A percentile compares a stretch with the other conserved stretches of the same genome.
phyloP scores from a whole-genome alignment of 139 green algal species.

The Chlorella sp. region DNA sequence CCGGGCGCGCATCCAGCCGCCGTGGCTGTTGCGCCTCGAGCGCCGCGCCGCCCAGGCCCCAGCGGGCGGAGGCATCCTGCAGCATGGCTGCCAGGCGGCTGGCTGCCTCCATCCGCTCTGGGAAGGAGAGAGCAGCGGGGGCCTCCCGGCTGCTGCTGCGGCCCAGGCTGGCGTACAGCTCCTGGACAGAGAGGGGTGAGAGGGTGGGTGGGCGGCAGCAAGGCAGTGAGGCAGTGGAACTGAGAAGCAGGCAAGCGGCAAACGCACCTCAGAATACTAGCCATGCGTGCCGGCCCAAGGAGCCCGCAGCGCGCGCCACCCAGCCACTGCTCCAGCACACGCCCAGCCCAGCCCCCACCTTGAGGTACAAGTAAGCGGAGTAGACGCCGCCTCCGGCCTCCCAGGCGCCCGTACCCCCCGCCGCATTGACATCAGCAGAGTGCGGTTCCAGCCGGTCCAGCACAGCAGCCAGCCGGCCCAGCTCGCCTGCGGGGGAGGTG shows the following conservation, averaged over 20 bases:
- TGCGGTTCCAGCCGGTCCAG: constrained; percentile 38
- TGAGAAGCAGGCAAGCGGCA: no score
- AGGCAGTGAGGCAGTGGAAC: neutral
- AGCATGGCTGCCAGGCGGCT: constrained; percentile 21
- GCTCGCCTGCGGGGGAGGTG: neutral
- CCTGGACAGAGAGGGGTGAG: neutral
- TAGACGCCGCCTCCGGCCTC: constrained; percentile 45
- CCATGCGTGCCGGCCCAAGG: no score
- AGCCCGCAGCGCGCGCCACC: no score
- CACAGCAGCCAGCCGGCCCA: neutral
- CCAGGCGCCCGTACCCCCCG: constrained; percentile 32
- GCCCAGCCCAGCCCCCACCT: no score
- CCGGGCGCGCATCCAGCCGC: neutral
- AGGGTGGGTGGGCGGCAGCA: no score
- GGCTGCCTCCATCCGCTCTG: constrained; percentile 13
- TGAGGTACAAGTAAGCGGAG: constrained; percentile 43
- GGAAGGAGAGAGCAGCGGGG: neutral
- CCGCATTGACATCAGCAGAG: constrained; percentile 26
- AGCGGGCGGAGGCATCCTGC: constrained; percentile 4
- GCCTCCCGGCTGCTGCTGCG: neutral
- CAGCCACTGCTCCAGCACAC: no score
- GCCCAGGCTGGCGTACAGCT: neutral
- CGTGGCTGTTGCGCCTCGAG: neutral
- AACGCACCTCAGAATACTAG: no score
- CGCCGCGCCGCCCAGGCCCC: constrained; percentile 17